Percentiles rank a stretch among this genome's conserved stretches.
These are phyloP conservation scores for Fusarium albosuccineum DNA, from an alignment of 2,329 filamentous ascomycete genomes.

Conservation along the genomic window DNA sequence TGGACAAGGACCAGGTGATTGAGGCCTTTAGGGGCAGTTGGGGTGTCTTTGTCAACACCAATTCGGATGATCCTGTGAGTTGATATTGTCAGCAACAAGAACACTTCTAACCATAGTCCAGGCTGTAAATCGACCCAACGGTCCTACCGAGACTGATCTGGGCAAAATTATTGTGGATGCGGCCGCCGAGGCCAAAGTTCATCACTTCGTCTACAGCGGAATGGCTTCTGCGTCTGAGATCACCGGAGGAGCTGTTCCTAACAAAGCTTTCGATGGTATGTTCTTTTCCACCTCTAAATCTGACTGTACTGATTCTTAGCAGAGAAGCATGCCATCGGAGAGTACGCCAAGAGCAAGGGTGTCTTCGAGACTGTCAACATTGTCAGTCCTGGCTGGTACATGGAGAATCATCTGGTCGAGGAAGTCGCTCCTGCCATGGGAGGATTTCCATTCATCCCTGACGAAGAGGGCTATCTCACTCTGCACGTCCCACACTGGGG, in stretches of 20 bases:
- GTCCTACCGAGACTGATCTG: slow-evolving; percentile 52
- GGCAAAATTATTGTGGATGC: slow-evolving; percentile 52
- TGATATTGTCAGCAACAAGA: background rate
- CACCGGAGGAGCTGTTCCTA: slow-evolving; percentile 50
- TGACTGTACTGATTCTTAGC: background rate
- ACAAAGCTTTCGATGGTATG: slow-evolving; percentile 53
- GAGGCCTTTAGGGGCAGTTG: slow-evolving; percentile 50
- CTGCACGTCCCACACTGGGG: slow-evolving; percentile 55
- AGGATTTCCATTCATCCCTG: slow-evolving; percentile 54
- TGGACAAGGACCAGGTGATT: slow-evolving; percentile 39
- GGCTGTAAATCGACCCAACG: slow-evolving; percentile 43
- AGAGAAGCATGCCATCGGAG: slow-evolving; percentile 56
- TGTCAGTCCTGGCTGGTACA: slow-evolving; percentile 57
- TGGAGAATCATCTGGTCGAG: slow-evolving; percentile 56
- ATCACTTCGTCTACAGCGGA: slow-evolving; percentile 54
- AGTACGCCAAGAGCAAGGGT: slow-evolving; percentile 51
- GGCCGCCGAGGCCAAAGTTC: slow-evolving; percentile 50
- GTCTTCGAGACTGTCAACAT: slow-evolving; percentile 53
- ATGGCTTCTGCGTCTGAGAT: slow-evolving; percentile 49
- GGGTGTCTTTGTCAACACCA: slow-evolving; percentile 52
- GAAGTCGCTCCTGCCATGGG: slow-evolving; percentile 54
- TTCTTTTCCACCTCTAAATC: background rate
- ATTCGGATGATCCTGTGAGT: slow-evolving; percentile 49
- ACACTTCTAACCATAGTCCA: slow-evolving; percentile 25
- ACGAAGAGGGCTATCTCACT: slow-evolving; percentile 54